Evolutionary conservation across 441 rosid genomes (phyloP), one percentile per base, ranked within the genome.

Genomic region (Croton laevigatus): DNA sequence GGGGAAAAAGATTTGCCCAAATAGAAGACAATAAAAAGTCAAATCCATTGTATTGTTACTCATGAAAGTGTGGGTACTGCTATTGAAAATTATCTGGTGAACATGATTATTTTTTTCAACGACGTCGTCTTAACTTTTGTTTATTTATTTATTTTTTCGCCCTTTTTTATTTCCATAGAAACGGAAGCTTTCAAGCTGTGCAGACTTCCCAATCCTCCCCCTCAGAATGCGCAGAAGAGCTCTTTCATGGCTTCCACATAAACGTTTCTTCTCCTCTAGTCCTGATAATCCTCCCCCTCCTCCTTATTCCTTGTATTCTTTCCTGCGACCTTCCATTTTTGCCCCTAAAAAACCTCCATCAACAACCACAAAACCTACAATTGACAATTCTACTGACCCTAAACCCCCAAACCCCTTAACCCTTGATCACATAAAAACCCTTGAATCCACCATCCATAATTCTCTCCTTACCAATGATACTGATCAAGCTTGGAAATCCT

Each of bases 401-500:
- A 27, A 83, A 51, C 62, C 73, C 42, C 71, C 74, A 23, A 23
- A 27, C 14, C 42, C 75, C 73, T 84, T 88, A 75, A 77, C 91
- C 54, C 84, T 51, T 59, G 83, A 87, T 36, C 84, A 81, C 58
- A 75, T 69, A 59, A 53, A 84, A 77, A 54, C 73, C 49, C 80
- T 92, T 7, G 87, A 92, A 76, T 78, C 91, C 72, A 49, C 82
- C 75, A 88, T 94, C 49, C 88, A 85, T 74, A 79, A 74, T 55
- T 88, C 98, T 54, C 75, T 94, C 45, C 68, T 83, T 62, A 36
- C 83, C 55, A 54, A 62, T 42, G 66, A 88, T 81, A 89, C 91
- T 8, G 91, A 89, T 76, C 84, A 79, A 67, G 97, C 99, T 45
- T 94, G 98, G 99, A 89, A 82, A 59, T 84, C 93, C 59, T 95